Evolutionary conservation across 768 basidiomycete genomes (phyloP), one percentile per base, ranked within the genome.

Genomic region (Chlorophyllum brunneum): DNA sequence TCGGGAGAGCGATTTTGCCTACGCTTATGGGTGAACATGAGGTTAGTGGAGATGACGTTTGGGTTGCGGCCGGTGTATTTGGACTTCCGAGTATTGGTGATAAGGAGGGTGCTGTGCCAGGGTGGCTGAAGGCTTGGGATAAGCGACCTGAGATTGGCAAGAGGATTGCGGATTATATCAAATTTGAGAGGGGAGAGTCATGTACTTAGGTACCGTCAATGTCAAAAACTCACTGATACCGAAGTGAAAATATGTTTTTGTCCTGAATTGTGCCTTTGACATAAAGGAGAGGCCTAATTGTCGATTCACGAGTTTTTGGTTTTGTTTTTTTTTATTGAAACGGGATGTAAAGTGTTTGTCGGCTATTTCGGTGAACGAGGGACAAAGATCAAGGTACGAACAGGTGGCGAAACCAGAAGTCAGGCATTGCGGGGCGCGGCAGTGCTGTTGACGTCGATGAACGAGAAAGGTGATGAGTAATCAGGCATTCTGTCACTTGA

Each of bases 11-110:
- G 30, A 76, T 86, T n/a, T 63, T 88, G 52, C 86, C 86, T 4
- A 84, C 83, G 34, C 72, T 88, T 39, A 55, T 78, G 44, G 80
- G 72, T 2, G 70, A 74, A 36, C 75, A 82, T 52, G 62, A 64
- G 15, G 59, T 64, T n/a, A 62, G 67, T 3, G 68, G 67, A 3
- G 54, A 57, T 23, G 76, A 79, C 55, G 64, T 72, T 6, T 87
- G 83, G 86, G 60, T 86, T 26, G 78, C 80, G 15, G 83, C 86
- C 13, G 85, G 73, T 2, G 78, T 88, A 11, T 86, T 88, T 63
- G 86, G 76, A 0, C 61, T 83, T 34, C 82, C 85, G 5, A 75
- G 67, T 52, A 55, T 66, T 22, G 69, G 61, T 6, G 60, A 67
- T n/a, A 61, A 63, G 33, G 61, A 60, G 24, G 75, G 76, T 24